Conservation (phyloP, 73 alveolate genomes). For the Tetrahymena borealis region DNA sequence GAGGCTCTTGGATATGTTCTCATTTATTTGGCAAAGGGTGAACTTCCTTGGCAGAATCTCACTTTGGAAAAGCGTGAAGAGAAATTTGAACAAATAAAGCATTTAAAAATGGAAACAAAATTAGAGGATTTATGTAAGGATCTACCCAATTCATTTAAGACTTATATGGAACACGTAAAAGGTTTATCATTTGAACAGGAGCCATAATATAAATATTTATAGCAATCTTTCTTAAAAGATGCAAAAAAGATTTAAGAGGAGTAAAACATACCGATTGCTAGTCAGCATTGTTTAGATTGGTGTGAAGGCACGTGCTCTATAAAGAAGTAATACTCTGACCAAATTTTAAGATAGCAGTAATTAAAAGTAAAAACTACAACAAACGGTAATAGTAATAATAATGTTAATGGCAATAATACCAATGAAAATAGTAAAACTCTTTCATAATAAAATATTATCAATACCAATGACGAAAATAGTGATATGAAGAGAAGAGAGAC, state of each 20-base stretch:
- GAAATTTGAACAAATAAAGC: constrained; percentile 21
- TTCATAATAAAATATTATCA: neutral
- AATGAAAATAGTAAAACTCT: neutral
- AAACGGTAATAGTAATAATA: no score
- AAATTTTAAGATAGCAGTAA: neutral
- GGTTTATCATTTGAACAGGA: constrained; percentile 8
- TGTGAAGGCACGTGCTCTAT: constrained; percentile 1
- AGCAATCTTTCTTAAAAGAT: neutral
- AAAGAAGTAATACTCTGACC: neutral
- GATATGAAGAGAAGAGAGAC: neutral
- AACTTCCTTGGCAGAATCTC: constrained; percentile 41
- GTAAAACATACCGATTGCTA: neutral
- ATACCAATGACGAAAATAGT: neutral
- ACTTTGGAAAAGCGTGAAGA: constrained; percentile 18
- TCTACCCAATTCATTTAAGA: constrained; percentile 7
- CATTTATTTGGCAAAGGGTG: constrained; percentile 26
- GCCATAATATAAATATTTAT: constrained; percentile 18
- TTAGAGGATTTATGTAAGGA: constrained; percentile 25
- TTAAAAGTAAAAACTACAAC: no score
- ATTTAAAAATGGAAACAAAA: constrained; percentile 9
- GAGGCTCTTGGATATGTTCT: constrained; percentile 46
- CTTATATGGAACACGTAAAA: constrained; percentile 15
- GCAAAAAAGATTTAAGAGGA: neutral
- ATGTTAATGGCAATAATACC: no score
- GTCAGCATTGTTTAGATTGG: constrained; percentile 39